phyloP scores from a whole-genome alignment of 176 grass and related monocot genomes.

The Pontederia crassipes region DNA sequence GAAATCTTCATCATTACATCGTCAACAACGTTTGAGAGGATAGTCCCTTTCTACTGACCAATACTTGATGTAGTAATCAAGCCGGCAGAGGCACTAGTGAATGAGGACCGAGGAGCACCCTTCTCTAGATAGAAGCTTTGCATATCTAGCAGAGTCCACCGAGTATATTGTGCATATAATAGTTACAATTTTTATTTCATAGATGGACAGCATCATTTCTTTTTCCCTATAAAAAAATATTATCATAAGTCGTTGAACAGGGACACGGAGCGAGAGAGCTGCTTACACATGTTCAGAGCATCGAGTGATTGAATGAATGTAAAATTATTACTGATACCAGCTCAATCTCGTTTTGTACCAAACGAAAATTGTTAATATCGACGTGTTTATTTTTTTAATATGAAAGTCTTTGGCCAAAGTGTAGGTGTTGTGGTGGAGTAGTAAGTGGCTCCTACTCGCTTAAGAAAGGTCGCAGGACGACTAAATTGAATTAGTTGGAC shows the following conservation, averaged over 20 bases:
- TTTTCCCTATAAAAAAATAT: slow-evolving; percentile 18
- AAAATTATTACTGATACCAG: no score
- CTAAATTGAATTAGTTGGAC: no score
- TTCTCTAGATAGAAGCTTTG: slow-evolving; percentile 45
- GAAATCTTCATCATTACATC: slow-evolving; percentile 63
- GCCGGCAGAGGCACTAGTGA: slow-evolving; percentile 36
- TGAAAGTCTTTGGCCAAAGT: no score
- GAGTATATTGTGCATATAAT: no score
- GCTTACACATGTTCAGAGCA: slow-evolving; percentile 56
- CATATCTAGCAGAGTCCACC: slow-evolving; percentile 21
- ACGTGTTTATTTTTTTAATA: no score
- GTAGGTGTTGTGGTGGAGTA: no score
- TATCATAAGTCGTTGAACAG: slow-evolving; percentile 60
- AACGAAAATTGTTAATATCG: no score
- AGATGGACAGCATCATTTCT: no score
- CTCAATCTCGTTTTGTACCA: no score
- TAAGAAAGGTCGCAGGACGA: no score
- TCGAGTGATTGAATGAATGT: neutral
- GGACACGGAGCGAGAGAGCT: slow-evolving; percentile 45
- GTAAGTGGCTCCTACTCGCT: no score
- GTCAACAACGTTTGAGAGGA: slow-evolving; percentile 67
- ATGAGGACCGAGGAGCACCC: slow-evolving; percentile 32
- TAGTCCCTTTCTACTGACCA: slow-evolving; percentile 76
- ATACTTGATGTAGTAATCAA: slow-evolving; percentile 40
- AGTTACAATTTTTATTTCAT: no score